Evolutionary conservation across 441 rosid genomes (phyloP), one percentile per base, ranked within the genome.

Genomic region (Populus tomentosa): DNA sequence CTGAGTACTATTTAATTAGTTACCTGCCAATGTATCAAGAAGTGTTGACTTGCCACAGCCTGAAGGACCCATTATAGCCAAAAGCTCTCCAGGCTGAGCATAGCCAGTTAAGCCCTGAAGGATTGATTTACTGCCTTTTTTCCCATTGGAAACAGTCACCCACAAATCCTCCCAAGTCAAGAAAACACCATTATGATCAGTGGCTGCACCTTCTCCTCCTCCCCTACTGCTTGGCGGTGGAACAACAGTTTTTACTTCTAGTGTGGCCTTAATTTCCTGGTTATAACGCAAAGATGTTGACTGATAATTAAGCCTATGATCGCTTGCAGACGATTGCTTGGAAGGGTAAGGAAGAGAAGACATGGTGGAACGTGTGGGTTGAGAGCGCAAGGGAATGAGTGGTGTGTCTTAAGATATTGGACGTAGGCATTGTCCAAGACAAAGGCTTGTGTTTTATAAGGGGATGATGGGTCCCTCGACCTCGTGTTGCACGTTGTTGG

Each of bases 41-140:
- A 87, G 90, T 6, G 92, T 82, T 0, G 92, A 84, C 80, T 89
- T 89, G 80, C 93, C 93, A 63, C 79, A 84, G 14, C 92, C 92
- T 0, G 89, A 89, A 75, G 90, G 92, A 66, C 90, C 92, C 89
- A 89, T 80, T 32, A 88, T 76, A 18, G 88, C 93, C 67, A 89
- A 75, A 0, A 86, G 56, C 72, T 78, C 72, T 1, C 89, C 90
- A 4, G 91, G 89, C 72, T 72, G 63, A 3, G 90, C 91, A 67
- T 76, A 88, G 0, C 93, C 93, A 0, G 82, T 83, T 10, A 85
- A 42, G 7, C 81, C 87, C 67, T 84, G 79, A 46, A 89, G 77
- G 11, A 86, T 84, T 11, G 79, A 11, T 6, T 53, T 75, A 26
- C 10, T 7, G 67, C 77, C 77, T 1, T 72, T 70, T 53, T 46